phyloP scores from a whole-genome alignment of 129 eudicot species.

The Escallonia herrerae region DNA sequence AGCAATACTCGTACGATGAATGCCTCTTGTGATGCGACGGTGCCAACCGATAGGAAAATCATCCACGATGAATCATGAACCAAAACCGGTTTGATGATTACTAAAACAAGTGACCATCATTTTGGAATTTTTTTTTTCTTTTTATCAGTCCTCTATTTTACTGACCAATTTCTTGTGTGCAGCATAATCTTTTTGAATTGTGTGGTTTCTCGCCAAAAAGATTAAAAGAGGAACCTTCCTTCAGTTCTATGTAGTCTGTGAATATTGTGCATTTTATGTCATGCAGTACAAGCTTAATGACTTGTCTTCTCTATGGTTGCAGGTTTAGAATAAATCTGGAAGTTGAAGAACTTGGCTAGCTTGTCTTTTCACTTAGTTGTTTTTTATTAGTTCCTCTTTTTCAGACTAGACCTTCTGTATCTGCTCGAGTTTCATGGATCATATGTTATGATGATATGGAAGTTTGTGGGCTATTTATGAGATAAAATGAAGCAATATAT shows the following conservation, averaged over 20 bases:
- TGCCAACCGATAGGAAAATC: neutral
- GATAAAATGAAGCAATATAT: slow-evolving; percentile 13
- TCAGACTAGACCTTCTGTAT: slow-evolving; percentile 1
- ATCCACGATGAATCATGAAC: neutral
- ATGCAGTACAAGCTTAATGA: neutral
- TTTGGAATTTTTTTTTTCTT: no score
- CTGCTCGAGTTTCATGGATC: neutral
- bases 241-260: neutral
- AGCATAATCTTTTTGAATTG: neutral
- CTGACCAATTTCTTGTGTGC: no score
- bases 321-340: slow-evolving; percentile 31
- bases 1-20: no score
- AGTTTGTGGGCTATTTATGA: neutral
- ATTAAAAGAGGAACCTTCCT: neutral
- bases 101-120: no score
- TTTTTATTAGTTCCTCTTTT: neutral
- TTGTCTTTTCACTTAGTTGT: slow-evolving; percentile 9
- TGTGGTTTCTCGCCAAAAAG: neutral
- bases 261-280: neutral
- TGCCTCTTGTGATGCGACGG: no score
- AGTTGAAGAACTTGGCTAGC: slow-evolving; percentile 12
- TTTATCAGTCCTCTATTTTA: neutral
- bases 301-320: slow-evolving; percentile 14
- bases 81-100: no score
- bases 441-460: neutral